Conservation (phyloP, 306 rosid genomes). For the Trifolium dubium region DNA sequence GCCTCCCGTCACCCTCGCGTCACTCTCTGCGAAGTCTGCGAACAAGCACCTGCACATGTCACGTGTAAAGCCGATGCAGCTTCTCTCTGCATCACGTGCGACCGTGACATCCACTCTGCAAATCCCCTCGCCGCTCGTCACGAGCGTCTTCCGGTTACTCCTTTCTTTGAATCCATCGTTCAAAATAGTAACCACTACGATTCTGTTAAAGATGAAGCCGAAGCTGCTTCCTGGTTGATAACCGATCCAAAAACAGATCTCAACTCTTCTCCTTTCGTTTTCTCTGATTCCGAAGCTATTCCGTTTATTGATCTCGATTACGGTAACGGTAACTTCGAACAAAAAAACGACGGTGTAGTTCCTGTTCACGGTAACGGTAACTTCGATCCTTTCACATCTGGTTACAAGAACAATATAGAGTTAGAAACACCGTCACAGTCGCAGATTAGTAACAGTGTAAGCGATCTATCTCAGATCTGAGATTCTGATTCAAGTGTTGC, state of each 20-base stretch:
- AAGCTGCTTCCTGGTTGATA: conserved; percentile 94
- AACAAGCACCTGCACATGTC: conserved; percentile 90
- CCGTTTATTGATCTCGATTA: conserved; percentile 82
- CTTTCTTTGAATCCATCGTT: conserved; percentile 55
- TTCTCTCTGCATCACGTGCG: conserved; percentile 82
- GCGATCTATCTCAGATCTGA: conserved; percentile 7
- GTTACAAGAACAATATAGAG: conserved; percentile 46
- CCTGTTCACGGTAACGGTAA: conserved; percentile 61
- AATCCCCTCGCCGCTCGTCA: conserved; percentile 94
- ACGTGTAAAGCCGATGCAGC: conserved; percentile 98
- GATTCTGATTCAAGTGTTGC: neutral
- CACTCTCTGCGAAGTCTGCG: conserved; percentile 84
- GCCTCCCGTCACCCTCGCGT: conserved; percentile 96
- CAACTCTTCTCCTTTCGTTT: conserved; percentile 23
- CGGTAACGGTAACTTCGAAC: too few relatives aligned
- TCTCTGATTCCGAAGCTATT: conserved; percentile 68
- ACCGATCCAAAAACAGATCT: conserved; percentile 69
- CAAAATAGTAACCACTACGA: conserved; percentile 61
- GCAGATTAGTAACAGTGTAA: conserved; percentile 81
- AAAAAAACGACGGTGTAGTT: conserved; percentile 80
- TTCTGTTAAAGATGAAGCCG: conserved; percentile 70
- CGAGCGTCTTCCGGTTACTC: conserved; percentile 69
- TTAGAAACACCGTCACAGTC: conserved; percentile 37
- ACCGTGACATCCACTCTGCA: conserved; percentile 91
- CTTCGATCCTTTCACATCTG: conserved; percentile 58